Base-by-base conservation (phyloP, 1,284 basidiomycete species). In the Moesziomyces aphidis region DNA sequence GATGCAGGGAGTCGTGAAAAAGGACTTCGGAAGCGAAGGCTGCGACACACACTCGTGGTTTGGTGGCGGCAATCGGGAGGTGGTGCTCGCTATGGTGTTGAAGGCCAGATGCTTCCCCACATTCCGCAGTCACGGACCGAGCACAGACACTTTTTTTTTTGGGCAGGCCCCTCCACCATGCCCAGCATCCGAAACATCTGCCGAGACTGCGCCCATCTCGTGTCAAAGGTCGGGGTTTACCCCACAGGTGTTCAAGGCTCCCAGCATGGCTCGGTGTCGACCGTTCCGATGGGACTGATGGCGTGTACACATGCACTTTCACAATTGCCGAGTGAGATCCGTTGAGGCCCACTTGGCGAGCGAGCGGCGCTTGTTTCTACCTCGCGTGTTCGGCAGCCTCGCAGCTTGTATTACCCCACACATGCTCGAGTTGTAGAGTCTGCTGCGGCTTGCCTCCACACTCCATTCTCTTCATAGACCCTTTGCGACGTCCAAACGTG, bases 21-120 rank as follows among this genome's bases (percentile, higher is more conserved):
- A 8, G 19, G 3, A 8, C 13, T 60, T 70, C 57, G 61, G 61
- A 64, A 64, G 67, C 61, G 67, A 70, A 60, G n/a, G n/a, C 22
- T 24, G 21, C n/a, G n/a, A n/a, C n/a, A n/a, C n/a, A n/a, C 5
- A 17, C n/a, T 4, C 0, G 48, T 59, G 59, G 22, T 22, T 47
- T 56, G n/a, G 24, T 26, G 55, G 61, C 67, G 57, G 57, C 53
- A 54, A 61, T 61, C 61, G 54, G 67, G 55, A 50, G n/a, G 10
- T 21, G 49, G 43, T 57, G 54, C 67, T 70, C 67, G 67, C 61
- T 64, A 56, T 48, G 50, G 24, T 43, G 34, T 43, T 34, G 51
- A 21, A 42, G 21, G 47, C 26, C 22, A 6, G 31, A 9, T n/a
- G 19, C 56, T 64, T 61, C 67, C 67, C 61, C 67, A 56, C 61